Evolutionary conservation across 1,139 yeast species (phyloP), one percentile per base, ranked within the genome.

Genomic region (Hansenula sp.): DNA sequence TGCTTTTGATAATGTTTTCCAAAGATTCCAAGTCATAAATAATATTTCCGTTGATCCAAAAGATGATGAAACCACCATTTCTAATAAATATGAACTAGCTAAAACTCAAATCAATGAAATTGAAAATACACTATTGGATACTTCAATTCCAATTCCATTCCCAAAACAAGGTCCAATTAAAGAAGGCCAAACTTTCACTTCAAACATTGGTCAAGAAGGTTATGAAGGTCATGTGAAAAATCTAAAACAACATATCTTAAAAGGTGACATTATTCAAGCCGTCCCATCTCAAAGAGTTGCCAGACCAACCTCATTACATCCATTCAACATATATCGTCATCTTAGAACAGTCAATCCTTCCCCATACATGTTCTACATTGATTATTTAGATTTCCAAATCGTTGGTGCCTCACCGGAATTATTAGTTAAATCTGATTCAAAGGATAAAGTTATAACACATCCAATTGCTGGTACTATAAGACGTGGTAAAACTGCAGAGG

Each of bases 381-480:
- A 93, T 64, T 84, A 87, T 59, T 62, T 87, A 46, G 97, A 89
- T 54, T 93, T 93, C 71, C 96, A 91, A 64, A 79, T 93, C 43
- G 93, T 93, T 45, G 99, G 99, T 36, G 99, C 99, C 0, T 89
- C 97, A 17, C 99, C 99, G 1, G 99, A 93, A 63, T 71, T 91
- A 47, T 72, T 93, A 45, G 98, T 93, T 45, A 88, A 88, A 65
- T 73, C 88, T 3, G 97, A 90, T 55, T 50, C 55, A 19, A 73
- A 82, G 36, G 82, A 86, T 51, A 80, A 87, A 55, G 79, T 93
- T 29, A 76, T 91, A 39, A 93, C 98, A 5, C 98, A 93, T 64
- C 99, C 99, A 25, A 93, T 93, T 62, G 99, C 99, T 1, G 99
- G 99, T 42, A 93, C 99, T 3, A 86, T 93, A 46, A 79, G 74